Evolutionary conservation across 2,329 filamentous ascomycete species (phyloP).

Genomic region (Nectriaceae sp.): DNA sequence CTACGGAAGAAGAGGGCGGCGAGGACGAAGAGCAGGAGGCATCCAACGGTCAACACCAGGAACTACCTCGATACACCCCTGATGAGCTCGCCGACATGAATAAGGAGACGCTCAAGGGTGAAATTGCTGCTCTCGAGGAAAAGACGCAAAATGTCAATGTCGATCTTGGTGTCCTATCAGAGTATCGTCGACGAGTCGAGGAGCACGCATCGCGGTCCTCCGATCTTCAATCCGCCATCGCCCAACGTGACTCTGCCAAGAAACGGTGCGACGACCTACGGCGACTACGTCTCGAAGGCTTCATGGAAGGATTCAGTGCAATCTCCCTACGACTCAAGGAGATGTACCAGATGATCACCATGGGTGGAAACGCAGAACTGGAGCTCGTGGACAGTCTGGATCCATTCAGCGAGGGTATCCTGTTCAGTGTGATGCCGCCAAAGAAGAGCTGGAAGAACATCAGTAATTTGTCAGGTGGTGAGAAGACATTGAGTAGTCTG

Average conservation of each 20-base stretch:
- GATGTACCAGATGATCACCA: constrained; percentile 99
- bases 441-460: constrained; percentile 99
- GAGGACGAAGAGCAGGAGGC: constrained; percentile 31
- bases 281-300: constrained; percentile 86
- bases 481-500: constrained; percentile 93
- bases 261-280: constrained; percentile 90
- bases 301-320: constrained; percentile 95
- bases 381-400: constrained; percentile 96
- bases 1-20: constrained; percentile 33
- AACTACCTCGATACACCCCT: constrained; percentile 76
- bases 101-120: constrained; percentile 61
- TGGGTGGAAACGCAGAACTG: constrained; percentile 97
- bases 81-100: constrained; percentile 69
- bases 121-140: constrained; percentile 64
- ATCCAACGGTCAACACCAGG: constrained; percentile 43
- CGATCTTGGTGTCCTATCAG: constrained; percentile 83
- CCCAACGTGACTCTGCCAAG: constrained; percentile 82
- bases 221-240: constrained; percentile 78
- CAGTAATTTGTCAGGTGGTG: constrained; percentile 89
- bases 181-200: constrained; percentile 83
- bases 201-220: constrained; percentile 81
- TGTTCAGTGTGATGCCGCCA: constrained; percentile 98
- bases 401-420: constrained; percentile 93
- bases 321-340: constrained; percentile 96
- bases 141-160: constrained; percentile 83